Conservation (phyloP, 2,329 filamentous ascomycete species). For the Cladorrhinum sp. region DNA sequence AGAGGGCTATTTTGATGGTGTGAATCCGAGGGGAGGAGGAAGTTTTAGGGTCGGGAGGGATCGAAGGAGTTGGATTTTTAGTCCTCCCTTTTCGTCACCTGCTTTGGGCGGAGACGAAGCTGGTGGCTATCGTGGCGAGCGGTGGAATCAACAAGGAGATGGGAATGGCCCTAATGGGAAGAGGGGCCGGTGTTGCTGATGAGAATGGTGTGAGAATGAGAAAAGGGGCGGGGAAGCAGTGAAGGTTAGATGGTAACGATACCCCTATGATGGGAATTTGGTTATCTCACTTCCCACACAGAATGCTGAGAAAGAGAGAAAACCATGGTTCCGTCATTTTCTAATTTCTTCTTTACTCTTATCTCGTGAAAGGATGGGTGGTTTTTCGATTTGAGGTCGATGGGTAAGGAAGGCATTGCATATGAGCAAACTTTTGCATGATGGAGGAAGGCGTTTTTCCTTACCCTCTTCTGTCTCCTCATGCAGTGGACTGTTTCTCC, state of each 20-base stretch:
- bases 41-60: constrained; percentile 59
- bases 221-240: not conserved
- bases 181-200: not conserved
- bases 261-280: not conserved
- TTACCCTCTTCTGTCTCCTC: not conserved
- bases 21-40: constrained; percentile 39
- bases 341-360: not conserved
- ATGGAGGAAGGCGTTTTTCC: not conserved
- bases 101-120: constrained; percentile 13
- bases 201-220: not conserved
- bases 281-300: no score
- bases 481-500: not conserved
- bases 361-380: not conserved
- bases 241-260: not conserved
- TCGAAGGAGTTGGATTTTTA: constrained; percentile 58
- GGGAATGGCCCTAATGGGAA: not conserved
- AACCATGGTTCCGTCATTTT: not conserved
- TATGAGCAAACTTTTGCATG: not conserved
- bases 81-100: constrained; percentile 51
- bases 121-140: not conserved
- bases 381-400: not conserved
- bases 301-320: not conserved
- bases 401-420: not conserved
- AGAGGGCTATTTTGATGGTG: constrained; percentile 48
- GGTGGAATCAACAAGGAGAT: not conserved